Evolutionary conservation across 2,329 filamentous ascomycete genomes (phyloP).

Genomic region (Cryphonectria radicalis): DNA sequence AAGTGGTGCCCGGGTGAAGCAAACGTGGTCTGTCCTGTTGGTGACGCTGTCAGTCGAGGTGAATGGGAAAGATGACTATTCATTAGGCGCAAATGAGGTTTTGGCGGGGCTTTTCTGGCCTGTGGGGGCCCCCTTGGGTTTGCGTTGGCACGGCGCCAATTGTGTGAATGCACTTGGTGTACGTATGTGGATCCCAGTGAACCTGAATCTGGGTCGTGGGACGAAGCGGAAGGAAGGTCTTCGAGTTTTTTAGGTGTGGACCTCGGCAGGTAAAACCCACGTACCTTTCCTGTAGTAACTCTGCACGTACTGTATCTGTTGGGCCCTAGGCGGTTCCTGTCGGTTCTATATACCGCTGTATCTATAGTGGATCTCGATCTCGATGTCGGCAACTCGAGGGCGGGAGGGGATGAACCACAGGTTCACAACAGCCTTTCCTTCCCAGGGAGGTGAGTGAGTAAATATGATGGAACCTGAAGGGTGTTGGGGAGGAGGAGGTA

Average conservation of each 20-base stretch:
- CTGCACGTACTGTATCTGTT: too few species aligned
- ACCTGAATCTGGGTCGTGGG: background rate
- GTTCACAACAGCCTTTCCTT: background rate
- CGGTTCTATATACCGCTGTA: background rate
- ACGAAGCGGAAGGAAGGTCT: background rate
- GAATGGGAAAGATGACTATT: conserved; percentile 17
- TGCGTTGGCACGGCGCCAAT: conserved; percentile 23
- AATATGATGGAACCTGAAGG: background rate
- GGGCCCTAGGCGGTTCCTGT: background rate
- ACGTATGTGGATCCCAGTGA: background rate
- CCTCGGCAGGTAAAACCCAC: background rate
- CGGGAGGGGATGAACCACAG: background rate
- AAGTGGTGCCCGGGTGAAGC: background rate
- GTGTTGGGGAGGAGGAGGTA: background rate
- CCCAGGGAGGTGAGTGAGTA: too few species aligned
- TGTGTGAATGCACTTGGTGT: conserved; percentile 10
- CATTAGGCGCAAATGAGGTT: conserved; percentile 19
- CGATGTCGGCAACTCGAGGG: background rate
- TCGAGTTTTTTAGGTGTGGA: background rate
- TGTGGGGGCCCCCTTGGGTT: conserved; percentile 14
- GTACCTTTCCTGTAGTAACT: background rate
- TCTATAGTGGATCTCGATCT: background rate
- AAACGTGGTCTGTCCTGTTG: background rate
- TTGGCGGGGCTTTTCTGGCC: conserved; percentile 25
- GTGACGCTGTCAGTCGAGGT: conserved; percentile 1